Conservation (phyloP, 2,329 filamentous ascomycete species). For the Colletotrichum tabaci region DNA sequence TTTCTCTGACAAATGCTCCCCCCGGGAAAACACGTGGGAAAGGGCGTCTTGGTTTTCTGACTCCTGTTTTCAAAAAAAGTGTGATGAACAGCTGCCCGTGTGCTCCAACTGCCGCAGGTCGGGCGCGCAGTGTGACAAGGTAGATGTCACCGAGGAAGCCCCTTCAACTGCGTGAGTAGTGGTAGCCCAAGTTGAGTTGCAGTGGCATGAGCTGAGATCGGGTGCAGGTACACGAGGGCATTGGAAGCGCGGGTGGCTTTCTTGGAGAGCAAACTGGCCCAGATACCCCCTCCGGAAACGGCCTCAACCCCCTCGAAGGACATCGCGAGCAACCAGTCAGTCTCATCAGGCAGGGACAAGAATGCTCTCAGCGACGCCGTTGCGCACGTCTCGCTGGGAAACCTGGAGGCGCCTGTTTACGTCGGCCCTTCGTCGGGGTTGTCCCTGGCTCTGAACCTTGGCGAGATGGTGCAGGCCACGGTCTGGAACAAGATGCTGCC, state of each 20-base stretch:
- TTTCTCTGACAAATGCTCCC: conserved; percentile 33
- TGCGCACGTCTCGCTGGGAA: conserved; percentile 63
- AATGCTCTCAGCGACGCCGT: conserved; percentile 59
- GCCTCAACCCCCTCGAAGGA: conserved; percentile 1
- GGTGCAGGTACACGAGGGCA: conserved; percentile 56
- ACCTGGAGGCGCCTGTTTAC: conserved; percentile 62
- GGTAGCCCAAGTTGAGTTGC: too few relatives aligned
- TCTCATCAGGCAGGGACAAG: conserved; percentile 36
- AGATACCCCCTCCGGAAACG: conserved; percentile 24
- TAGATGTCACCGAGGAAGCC: conserved; percentile 52
- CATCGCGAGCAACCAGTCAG: background rate
- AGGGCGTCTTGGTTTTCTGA: background rate
- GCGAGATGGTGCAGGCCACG: conserved; percentile 68
- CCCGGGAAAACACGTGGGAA: background rate
- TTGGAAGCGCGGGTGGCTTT: conserved; percentile 58
- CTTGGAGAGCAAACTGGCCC: conserved; percentile 53
- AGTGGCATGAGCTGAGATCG: background rate
- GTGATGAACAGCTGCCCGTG: conserved; percentile 59
- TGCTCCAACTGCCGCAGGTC: conserved; percentile 62
- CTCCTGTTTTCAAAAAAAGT: conserved; percentile 47
- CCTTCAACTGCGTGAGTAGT: conserved; percentile 33
- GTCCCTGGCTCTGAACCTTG: conserved; percentile 63
- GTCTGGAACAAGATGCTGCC: conserved; percentile 67
- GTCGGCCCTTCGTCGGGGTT: conserved; percentile 61
- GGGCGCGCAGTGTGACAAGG: conserved; percentile 59